These are phyloP conservation scores for Croton setiger DNA, from an alignment of 441 rosid genomes.

Conservation along the genomic window DNA sequence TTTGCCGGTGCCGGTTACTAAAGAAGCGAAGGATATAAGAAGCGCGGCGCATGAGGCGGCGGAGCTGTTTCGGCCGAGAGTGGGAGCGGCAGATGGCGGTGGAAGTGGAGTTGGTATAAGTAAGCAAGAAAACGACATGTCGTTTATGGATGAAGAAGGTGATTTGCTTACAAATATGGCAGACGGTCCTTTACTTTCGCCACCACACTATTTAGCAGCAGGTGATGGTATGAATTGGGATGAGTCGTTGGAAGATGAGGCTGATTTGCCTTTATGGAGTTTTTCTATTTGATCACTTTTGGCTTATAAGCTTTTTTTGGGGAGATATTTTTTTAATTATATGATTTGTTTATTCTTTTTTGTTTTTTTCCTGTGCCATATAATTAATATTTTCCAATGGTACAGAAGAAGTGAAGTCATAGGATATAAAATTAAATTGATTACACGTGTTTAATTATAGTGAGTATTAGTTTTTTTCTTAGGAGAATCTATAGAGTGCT, in stretches of 20 bases:
- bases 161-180: slow-evolving; percentile 43
- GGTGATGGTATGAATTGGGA: slow-evolving; percentile 13
- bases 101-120: slow-evolving; percentile 10
- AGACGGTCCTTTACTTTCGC: slow-evolving; percentile 49
- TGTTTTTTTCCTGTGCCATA: too few relatives aligned
- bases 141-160: slow-evolving; percentile 33
- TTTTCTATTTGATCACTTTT: slow-evolving; percentile 16
- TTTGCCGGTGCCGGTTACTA: slow-evolving; percentile 55
- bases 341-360: too few relatives aligned
- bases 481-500: not conserved
- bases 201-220: slow-evolving; percentile 31
- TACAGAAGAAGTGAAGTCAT: not conserved
- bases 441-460: not conserved
- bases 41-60: slow-evolving; percentile 67
- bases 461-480: too few relatives aligned
- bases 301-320: not conserved
- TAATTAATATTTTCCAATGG: not conserved
- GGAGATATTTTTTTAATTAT: not conserved
- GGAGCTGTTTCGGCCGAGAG: slow-evolving; percentile 37
- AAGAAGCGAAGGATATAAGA: slow-evolving; percentile 43
- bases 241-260: slow-evolving; percentile 13
- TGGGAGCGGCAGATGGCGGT: slow-evolving; percentile 4
- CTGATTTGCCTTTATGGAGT: slow-evolving; percentile 45
- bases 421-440: not conserved
- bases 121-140: not conserved